Conservation (phyloP, 1,139 yeast genomes). For the Diutina catenulata region DNA sequence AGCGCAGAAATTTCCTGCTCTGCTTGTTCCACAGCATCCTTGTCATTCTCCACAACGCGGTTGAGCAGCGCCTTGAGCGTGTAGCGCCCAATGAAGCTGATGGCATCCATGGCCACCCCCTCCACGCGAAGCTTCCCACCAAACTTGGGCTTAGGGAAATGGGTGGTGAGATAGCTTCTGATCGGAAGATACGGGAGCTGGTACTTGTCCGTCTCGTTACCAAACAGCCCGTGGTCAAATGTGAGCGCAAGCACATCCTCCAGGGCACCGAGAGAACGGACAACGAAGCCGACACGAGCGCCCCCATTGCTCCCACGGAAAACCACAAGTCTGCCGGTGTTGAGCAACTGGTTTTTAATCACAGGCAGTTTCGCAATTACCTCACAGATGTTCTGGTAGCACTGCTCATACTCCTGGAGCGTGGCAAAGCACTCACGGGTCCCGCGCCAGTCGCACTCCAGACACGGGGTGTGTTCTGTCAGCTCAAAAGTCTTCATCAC, state of each 20-base stretch:
- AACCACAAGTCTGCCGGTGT: slow-evolving; percentile 49
- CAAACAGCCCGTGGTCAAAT: slow-evolving; percentile 32
- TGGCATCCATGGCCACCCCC: slow-evolving; percentile 32
- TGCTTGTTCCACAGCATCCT: slow-evolving; percentile 29
- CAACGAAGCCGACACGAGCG: slow-evolving; percentile 43
- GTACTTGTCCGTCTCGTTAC: slow-evolving; percentile 16
- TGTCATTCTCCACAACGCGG: slow-evolving; percentile 32
- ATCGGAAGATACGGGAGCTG: slow-evolving; percentile 45
- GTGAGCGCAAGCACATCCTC: slow-evolving; percentile 26
- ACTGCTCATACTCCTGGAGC: slow-evolving; percentile 31
- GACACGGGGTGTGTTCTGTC: slow-evolving; percentile 17
- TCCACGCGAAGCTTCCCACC: slow-evolving; percentile 24
- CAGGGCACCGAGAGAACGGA: slow-evolving; percentile 23
- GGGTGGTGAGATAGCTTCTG: slow-evolving; percentile 15
- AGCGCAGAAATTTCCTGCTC: slow-evolving; percentile 27
- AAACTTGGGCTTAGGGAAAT: slow-evolving; percentile 21
- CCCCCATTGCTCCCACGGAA: slow-evolving; percentile 36
- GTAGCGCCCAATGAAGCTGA: slow-evolving; percentile 42
- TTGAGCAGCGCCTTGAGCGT: slow-evolving; percentile 28
- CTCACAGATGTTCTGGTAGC: slow-evolving; percentile 33
- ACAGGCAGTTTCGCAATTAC: slow-evolving; percentile 36
- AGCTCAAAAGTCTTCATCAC: slow-evolving; percentile 36
- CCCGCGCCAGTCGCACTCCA: slow-evolving; percentile 23
- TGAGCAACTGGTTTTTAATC: slow-evolving; percentile 32
- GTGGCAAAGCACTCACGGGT: slow-evolving; percentile 35